Base-by-base conservation (phyloP, 2,329 filamentous ascomycete species). In the Aspergillus sp. region DNA sequence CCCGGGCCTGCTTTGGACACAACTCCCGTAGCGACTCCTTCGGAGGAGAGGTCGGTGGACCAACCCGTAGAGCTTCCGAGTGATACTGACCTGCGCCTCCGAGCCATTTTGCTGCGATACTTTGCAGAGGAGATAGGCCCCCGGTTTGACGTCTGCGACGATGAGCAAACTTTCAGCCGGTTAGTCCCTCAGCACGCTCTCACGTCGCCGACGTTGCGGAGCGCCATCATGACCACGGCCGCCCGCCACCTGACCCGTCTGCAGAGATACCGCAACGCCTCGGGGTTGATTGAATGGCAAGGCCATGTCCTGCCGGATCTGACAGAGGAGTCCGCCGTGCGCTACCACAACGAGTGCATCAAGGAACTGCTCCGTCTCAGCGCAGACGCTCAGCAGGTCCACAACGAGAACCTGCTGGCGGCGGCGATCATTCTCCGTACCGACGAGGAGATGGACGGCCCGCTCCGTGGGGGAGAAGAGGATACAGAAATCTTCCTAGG, bases 321-420 rank as follows among this genome's bases (percentile, higher is more conserved):
- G n/a, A 64, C 63, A 3, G 62, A 67, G 4, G 68, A 70, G 38
- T 69, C 68, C 3, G 70, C 73, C 3, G 65, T 73, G 0, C 60
- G 68, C 16, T 76, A 76, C 51, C 74, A 76, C 52, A 73, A 67
- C 47, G 63, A 71, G 52, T 75, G 73, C 26, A 66, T 76, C 14
- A 65, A 68, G 16, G 67, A 75, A 45, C 64, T 77, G 2, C 66
- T 76, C 4, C 65, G 69, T 16, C 63, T 71, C 1, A 67, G 72
- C 13, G 63, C 69, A 26, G 63, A 73, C 52, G 64, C 70, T 0
- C 66, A 69, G 35, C 65, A 71, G 7, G 54, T 72, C 4, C 69
- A 65, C 33, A 71, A 75, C 40, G 72, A 73, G 33, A 67, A 53
- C 24, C 52, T 74, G 3, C 56, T 75, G n/a, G 69, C 69, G 2